A percentile compares a stretch with the other conserved stretches of the same genome.
These are phyloP conservation scores for Yamadazyma taylorii DNA, from an alignment of 1,139 yeast species.

Conservation along the genomic window DNA sequence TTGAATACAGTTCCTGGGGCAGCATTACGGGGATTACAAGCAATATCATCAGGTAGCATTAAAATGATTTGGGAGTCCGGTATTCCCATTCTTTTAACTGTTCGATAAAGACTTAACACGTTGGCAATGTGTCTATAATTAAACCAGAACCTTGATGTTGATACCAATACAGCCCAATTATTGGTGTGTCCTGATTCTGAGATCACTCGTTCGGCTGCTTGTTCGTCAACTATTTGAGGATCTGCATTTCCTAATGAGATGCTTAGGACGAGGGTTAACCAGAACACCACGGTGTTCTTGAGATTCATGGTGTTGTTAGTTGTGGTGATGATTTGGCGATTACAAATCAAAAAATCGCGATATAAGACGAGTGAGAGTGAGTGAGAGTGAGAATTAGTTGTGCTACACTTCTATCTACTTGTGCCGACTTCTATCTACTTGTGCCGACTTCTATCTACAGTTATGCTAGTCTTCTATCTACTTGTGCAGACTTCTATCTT, in stretches of 20 bases:
- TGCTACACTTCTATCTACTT: neutral
- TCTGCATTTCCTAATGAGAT: conserved; percentile 1
- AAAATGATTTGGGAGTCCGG: conserved; percentile 97
- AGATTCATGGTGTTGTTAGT: conserved; percentile 4
- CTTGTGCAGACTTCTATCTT: too few species aligned
- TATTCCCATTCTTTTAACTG: conserved; percentile 91
- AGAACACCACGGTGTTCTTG: neutral
- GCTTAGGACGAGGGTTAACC: neutral
- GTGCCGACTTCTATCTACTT: neutral
- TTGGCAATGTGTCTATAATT: conserved; percentile 98
- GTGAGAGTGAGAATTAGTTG: too few species aligned
- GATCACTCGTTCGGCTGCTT: conserved; percentile 26
- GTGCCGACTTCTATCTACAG: neutral
- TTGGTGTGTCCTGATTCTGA: conserved; percentile 62
- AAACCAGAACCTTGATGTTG: conserved; percentile 97
- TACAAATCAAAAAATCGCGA: neutral
- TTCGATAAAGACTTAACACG: conserved; percentile 88
- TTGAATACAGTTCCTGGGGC: conserved; percentile 97
- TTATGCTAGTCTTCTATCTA: neutral
- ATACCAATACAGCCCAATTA: conserved; percentile 94
- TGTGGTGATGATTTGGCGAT: neutral
- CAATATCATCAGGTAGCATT: conserved; percentile 95
- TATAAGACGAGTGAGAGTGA: too few species aligned
- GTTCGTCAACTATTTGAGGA: conserved; percentile 13
- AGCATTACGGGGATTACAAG: conserved; percentile 93